Percentiles rank a stretch among this genome's conserved stretches.
Evolutionary conservation across 2,329 filamentous ascomycete species (phyloP).

Genomic region (Xylaria polymorpha): DNA sequence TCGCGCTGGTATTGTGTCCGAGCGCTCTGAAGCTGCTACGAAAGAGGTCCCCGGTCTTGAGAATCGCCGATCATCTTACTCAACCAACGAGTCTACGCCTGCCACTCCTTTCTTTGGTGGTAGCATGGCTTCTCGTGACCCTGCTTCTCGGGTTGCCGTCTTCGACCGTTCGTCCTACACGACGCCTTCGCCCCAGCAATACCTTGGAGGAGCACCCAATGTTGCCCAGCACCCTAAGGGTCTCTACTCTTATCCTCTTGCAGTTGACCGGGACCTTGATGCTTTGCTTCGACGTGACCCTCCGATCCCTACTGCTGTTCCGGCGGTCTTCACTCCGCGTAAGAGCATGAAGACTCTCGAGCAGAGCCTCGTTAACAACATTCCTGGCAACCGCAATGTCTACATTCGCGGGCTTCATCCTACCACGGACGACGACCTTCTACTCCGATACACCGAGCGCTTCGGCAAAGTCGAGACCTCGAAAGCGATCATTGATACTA

Average conservation of each 20-base stretch:
- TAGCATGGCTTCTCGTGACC: constrained; percentile 67
- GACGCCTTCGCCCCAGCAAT: constrained; percentile 73
- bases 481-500: constrained; percentile 97
- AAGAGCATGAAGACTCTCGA: constrained; percentile 91
- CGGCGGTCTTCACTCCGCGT: constrained; percentile 85
- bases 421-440: constrained; percentile 91
- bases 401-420: constrained; percentile 97
- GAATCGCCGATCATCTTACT: constrained; percentile 75
- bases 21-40: constrained; percentile 60
- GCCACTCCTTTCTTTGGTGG: constrained; percentile 74
- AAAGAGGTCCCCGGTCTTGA: constrained; percentile 71
- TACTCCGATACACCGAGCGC: constrained; percentile 82
- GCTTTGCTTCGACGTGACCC: constrained; percentile 80
- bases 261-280: constrained; percentile 66
- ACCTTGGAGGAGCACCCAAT: constrained; percentile 55
- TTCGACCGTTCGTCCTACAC: constrained; percentile 74
- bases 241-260: constrained; percentile 48
- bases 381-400: constrained; percentile 92
- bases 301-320: constrained; percentile 85
- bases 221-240: constrained; percentile 56
- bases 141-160: constrained; percentile 67
- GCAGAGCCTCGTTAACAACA: constrained; percentile 93
- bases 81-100: constrained; percentile 73
- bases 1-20: constrained; percentile 57
- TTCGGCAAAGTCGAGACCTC: constrained; percentile 96